phyloP scores from a whole-genome alignment of 116 monocot species.

The Thalassia testudinum region DNA sequence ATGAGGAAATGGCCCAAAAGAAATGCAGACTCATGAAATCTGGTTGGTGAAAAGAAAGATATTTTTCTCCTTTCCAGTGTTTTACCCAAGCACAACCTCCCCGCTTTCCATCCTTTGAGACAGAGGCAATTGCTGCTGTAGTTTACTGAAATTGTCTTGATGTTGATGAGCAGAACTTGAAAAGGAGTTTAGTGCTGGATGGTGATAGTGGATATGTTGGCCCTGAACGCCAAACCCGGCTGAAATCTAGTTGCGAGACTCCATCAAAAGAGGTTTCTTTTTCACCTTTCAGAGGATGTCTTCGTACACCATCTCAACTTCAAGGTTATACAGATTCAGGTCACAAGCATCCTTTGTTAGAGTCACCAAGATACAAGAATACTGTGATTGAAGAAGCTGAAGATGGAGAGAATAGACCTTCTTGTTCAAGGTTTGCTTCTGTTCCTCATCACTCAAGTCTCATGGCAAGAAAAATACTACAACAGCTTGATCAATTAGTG shows the following conservation, averaged over 20 bases:
- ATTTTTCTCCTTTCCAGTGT: too few species aligned
- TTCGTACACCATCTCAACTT: slow-evolving; percentile 6
- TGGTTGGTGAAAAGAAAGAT: too few species aligned
- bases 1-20: too few species aligned
- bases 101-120: too few species aligned
- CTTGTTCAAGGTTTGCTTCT: slow-evolving; percentile 10
- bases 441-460: slow-evolving; percentile 31
- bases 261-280: slow-evolving; percentile 5
- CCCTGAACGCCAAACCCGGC: slow-evolving; percentile 35
- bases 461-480: slow-evolving; percentile 32
- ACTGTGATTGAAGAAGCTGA: slow-evolving; percentile 6
- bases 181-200: slow-evolving; percentile 1
- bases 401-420: slow-evolving; percentile 9
- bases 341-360: slow-evolving; percentile 9
- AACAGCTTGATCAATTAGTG: slow-evolving; percentile 36
- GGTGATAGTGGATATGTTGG: slow-evolving; percentile 15
- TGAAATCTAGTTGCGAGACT: slow-evolving; percentile 28
- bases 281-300: neutral
- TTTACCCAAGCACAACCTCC: too few species aligned
- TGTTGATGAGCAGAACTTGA: neutral
- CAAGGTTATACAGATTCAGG: slow-evolving; percentile 10
- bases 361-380: slow-evolving; percentile 16
- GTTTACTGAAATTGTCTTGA: too few species aligned
- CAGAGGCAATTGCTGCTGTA: too few species aligned
- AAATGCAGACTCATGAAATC: too few species aligned